These are phyloP conservation scores for Decorospora gaudefroyi DNA, from an alignment of 2,329 filamentous ascomycete species.

Conservation along the genomic window DNA sequence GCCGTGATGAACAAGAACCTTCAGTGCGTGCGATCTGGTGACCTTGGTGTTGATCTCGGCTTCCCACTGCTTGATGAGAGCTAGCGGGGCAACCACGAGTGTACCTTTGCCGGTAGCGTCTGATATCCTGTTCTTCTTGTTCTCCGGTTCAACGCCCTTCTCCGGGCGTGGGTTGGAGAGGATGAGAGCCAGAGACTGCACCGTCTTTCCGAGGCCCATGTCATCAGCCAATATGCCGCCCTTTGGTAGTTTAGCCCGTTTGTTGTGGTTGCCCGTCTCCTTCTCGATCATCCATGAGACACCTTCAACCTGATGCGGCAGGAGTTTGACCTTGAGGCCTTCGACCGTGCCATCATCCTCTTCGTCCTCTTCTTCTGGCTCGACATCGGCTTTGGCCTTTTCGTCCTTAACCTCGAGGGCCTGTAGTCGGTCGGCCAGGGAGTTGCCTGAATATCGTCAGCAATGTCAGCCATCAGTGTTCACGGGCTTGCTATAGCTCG, in stretches of 20 bases:
- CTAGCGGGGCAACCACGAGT: slow-evolving; percentile 88
- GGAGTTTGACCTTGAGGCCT: slow-evolving; percentile 81
- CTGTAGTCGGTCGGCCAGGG: slow-evolving; percentile 52
- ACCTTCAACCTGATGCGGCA: slow-evolving; percentile 93
- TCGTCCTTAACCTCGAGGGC: slow-evolving; percentile 53
- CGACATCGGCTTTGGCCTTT: slow-evolving; percentile 54
- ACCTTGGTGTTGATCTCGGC: slow-evolving; percentile 86
- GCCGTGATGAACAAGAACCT: slow-evolving; percentile 89
- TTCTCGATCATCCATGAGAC: slow-evolving; percentile 94
- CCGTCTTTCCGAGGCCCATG: slow-evolving; percentile 95
- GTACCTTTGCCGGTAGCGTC: slow-evolving; percentile 75
- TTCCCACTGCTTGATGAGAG: slow-evolving; percentile 97
- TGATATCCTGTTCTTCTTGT: slow-evolving; percentile 68
- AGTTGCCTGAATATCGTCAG: slow-evolving; percentile 24
- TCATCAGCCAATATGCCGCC: slow-evolving; percentile 96
- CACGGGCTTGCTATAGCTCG: too few relatives aligned
- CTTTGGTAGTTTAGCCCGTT: slow-evolving; percentile 76
- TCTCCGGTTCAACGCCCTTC: slow-evolving; percentile 53
- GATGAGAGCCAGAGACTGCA: slow-evolving; percentile 89
- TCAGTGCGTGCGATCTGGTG: slow-evolving; percentile 67
- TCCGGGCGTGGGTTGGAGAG: slow-evolving; percentile 74
- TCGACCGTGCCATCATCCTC: slow-evolving; percentile 68
- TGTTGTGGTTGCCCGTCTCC: slow-evolving; percentile 83
- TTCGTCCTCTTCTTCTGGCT: slow-evolving; percentile 49
- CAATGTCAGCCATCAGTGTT: too few relatives aligned